Evolutionary conservation across 768 basidiomycete genomes (phyloP).

Genomic region (Rhodosporidiobolus sp.): DNA sequence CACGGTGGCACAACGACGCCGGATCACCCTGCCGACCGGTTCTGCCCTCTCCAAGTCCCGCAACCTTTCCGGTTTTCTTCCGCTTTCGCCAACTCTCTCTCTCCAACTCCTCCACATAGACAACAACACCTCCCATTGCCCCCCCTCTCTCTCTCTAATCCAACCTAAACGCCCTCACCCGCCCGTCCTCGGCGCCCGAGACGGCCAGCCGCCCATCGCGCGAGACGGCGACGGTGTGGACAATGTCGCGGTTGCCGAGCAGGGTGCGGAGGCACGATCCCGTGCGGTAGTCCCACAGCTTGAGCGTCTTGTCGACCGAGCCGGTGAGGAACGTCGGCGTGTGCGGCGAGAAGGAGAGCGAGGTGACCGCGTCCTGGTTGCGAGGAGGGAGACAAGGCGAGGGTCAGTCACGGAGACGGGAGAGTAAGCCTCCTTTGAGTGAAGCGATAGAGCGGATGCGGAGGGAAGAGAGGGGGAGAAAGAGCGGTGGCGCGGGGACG

Average conservation of each 20-base stretch:
- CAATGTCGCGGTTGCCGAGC: conserved; percentile 72
- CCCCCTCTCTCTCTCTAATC: not conserved
- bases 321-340: conserved; percentile 73
- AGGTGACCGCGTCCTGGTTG: conserved; percentile 78
- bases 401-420: not conserved
- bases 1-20: too few relatives aligned
- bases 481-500: not conserved
- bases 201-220: conserved; percentile 67
- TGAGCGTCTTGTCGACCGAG: conserved; percentile 79
- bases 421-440: not conserved
- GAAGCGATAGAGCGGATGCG: not conserved
- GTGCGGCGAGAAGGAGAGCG: conserved; percentile 65
- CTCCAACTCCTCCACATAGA: not conserved
- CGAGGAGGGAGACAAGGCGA: not conserved
- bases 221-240: conserved; percentile 72
- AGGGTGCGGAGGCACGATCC: conserved; percentile 74
- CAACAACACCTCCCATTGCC: not conserved
- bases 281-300: conserved; percentile 88
- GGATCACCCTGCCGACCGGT: too few relatives aligned
- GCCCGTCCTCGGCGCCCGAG: conserved; percentile 86
- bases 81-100: not conserved
- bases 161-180: conserved; percentile 70
- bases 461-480: not conserved
- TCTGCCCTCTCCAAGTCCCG: too few relatives aligned
- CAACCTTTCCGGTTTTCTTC: not conserved